Evolutionary conservation across 1,284 basidiomycete species (phyloP), one percentile per base, ranked within the genome.

Genomic region (Amylostereum areolatum): DNA sequence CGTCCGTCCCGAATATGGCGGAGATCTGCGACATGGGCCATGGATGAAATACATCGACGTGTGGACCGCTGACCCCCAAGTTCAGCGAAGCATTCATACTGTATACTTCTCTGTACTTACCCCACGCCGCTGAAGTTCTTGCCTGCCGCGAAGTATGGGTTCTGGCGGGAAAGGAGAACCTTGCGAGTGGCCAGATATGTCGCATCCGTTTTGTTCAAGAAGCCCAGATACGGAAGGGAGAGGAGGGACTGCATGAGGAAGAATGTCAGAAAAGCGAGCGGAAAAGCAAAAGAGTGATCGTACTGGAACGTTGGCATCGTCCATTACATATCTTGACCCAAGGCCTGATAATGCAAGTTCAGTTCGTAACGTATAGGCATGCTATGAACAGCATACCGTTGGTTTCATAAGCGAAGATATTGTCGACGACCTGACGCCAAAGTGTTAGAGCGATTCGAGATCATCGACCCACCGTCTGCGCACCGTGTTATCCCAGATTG

Each of bases 21-120:
- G 81, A 82, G 34, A 89, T 78, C 43, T 81, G 81, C 10, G 85
- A 85, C 87, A 89, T 90, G 0, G 86, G 87, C 87, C 86, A 89
- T 49, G 85, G 85, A 60, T 85, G 71, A 77, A 77, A 84, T 10
- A 78, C 77, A 59, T 83, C 77, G 46, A 83, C 77, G 62, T 89
- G 87, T 32, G 86, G 87, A 1, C 86, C 85, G 39, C 85, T 87
- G 57, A 44, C 31, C 40, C 43, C 46, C n/a, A 55, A 37, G 18
- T 18, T 51, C 39, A 52, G 43, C 34, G 18, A 49, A 43, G 27
- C 8, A n/a, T 24, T 25, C 43, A 4, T 11, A 28, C 11, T 18
- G 41, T 4, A 8, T 24, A 48, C 25, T 44, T 51, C 28, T 34
- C 9, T 11, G 33, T 7, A 66, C 73, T 41, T 56, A 83, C 82